These are phyloP conservation scores for Drechslerella dactyloides DNA, from an alignment of 2,329 filamentous ascomycete genomes.

Conservation along the genomic window DNA sequence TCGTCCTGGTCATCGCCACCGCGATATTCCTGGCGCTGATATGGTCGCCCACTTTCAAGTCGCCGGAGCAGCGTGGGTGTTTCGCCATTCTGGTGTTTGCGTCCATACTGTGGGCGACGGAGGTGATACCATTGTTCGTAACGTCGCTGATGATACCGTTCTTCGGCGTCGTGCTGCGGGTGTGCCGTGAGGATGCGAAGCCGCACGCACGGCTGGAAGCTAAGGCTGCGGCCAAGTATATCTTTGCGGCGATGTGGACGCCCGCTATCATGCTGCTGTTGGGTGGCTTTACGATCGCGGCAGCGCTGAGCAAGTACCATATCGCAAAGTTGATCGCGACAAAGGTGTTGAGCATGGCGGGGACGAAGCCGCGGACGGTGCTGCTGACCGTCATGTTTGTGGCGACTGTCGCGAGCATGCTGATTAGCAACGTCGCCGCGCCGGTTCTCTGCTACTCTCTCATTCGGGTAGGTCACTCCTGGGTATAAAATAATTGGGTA, in stretches of 20 bases:
- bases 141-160: slow-evolving; percentile 94
- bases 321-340: slow-evolving; percentile 98
- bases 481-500: background rate
- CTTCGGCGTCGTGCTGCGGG: slow-evolving; percentile 81
- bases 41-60: slow-evolving; percentile 79
- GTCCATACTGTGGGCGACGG: slow-evolving; percentile 93
- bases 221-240: slow-evolving; percentile 78
- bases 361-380: slow-evolving; percentile 85
- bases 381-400: slow-evolving; percentile 99
- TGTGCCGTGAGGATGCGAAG: slow-evolving; percentile 75
- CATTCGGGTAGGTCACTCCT: slow-evolving; percentile 71
- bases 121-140: slow-evolving; percentile 96
- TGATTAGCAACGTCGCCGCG: slow-evolving; percentile 97
- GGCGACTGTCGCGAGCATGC: slow-evolving; percentile 96
- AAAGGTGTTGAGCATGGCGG: slow-evolving; percentile 93
- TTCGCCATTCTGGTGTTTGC: slow-evolving; percentile 92
- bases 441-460: slow-evolving; percentile 97
- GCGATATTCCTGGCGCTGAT: slow-evolving; percentile 76
- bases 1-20: slow-evolving; percentile 74
- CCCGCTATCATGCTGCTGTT: slow-evolving; percentile 98
- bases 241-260: slow-evolving; percentile 98
- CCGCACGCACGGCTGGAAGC: slow-evolving; percentile 75
- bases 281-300: slow-evolving; percentile 93
- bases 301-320: slow-evolving; percentile 93
- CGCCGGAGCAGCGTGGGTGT: slow-evolving; percentile 92